Percentiles rank a stretch among this genome's conserved stretches.
Evolutionary conservation across 176 grass and related monocot species (phyloP).

Genomic region (Canna indica): DNA sequence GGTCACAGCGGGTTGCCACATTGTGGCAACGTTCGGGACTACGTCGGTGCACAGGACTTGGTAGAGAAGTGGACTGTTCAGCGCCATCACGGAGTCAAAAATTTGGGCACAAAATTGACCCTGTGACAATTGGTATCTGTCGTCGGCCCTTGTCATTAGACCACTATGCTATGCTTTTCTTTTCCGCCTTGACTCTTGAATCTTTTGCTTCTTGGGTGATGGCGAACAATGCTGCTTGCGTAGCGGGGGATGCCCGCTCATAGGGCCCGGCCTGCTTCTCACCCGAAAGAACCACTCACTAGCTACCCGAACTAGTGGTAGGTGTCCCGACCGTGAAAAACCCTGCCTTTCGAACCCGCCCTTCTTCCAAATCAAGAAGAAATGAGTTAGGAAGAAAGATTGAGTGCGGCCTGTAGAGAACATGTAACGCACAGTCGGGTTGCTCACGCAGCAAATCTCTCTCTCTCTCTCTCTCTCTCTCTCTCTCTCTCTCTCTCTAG

Average conservation of each 20-base stretch:
- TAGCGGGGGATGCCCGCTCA: not conserved
- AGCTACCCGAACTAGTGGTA: not conserved
- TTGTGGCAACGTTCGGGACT: too few species aligned
- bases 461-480: too few species aligned
- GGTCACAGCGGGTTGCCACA: too few species aligned
- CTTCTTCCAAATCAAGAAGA: not conserved
- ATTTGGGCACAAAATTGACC: too few species aligned
- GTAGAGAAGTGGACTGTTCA: too few species aligned
- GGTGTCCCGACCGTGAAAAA: not conserved
- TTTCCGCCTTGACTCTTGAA: not conserved
- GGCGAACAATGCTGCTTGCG: not conserved
- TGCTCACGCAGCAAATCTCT: too few species aligned
- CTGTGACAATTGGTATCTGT: too few species aligned
- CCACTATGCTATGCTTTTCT: not conserved
- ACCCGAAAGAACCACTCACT: not conserved
- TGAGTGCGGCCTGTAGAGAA: not conserved
- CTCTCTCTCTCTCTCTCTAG: too few species aligned
- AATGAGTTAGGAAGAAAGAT: not conserved
- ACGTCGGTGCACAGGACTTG: too few species aligned
- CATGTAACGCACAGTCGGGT: too few species aligned
- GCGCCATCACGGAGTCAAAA: too few species aligned
- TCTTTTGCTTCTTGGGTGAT: conserved; percentile 6
- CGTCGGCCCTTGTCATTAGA: too few species aligned
- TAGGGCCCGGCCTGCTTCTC: not conserved
- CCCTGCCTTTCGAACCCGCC: not conserved